phyloP scores from a whole-genome alignment of 192 early-diverging fungal species.

The Coemansia sp. region DNA sequence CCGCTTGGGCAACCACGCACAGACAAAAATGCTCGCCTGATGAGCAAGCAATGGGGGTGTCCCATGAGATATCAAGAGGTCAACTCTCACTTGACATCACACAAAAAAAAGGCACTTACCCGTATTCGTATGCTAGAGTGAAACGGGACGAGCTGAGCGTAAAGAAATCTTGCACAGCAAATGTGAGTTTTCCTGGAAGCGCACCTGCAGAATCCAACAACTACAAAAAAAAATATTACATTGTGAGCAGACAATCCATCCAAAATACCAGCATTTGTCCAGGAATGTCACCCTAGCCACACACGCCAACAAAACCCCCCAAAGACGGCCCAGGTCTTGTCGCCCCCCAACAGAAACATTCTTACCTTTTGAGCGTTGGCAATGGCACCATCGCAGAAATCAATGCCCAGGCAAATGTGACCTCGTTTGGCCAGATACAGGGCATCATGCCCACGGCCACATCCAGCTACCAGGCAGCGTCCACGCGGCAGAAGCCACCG shows the following conservation, averaged over 20 bases:
- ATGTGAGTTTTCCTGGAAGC: conserved; percentile 23
- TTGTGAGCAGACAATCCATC: not conserved
- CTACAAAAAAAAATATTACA: conserved; percentile 17
- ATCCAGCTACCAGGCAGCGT: conserved; percentile 44
- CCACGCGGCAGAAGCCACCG: conserved; percentile 48
- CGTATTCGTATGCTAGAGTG: conserved; percentile 45
- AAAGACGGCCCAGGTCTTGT: not conserved
- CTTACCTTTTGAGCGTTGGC: conserved; percentile 39
- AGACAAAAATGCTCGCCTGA: too few species aligned
- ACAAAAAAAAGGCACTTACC: conserved; percentile 25
- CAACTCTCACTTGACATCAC: too few species aligned
- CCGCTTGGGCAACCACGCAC: too few species aligned
- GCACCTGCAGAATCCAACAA: conserved; percentile 18
- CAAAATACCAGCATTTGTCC: too few species aligned
- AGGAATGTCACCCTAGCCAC: not conserved
- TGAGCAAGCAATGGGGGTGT: too few species aligned
- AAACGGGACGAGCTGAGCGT: conserved; percentile 34
- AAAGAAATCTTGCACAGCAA: conserved; percentile 39
- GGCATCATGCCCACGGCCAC: conserved; percentile 70
- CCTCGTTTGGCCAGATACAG: conserved; percentile 60
- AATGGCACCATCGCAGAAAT: conserved; percentile 63
- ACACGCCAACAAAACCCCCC: not conserved
- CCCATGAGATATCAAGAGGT: too few species aligned
- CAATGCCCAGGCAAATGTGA: conserved; percentile 58
- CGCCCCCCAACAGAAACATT: not conserved